Conservation (phyloP, 2,329 filamentous ascomycete species). For the Lecanicillium sp. region DNA sequence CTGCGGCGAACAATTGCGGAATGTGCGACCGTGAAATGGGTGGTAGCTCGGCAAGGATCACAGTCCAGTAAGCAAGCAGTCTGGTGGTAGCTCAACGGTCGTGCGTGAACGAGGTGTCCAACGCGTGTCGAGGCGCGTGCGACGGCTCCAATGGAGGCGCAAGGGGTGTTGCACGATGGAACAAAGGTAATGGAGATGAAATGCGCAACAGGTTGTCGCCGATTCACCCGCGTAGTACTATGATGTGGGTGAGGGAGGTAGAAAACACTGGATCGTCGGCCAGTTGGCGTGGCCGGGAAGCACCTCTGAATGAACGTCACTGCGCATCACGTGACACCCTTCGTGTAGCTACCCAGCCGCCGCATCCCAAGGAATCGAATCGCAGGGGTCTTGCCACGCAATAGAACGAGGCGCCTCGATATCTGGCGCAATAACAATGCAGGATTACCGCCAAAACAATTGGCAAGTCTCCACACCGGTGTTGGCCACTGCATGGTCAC, state of each 20-base stretch:
- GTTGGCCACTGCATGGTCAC: too few species aligned
- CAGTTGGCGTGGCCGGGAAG: constrained; percentile 4
- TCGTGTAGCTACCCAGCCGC: too few species aligned
- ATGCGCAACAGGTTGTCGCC: constrained; percentile 6
- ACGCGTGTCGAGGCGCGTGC: constrained; percentile 9
- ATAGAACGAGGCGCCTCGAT: neutral
- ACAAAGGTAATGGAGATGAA: constrained; percentile 6
- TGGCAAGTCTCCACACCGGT: too few species aligned
- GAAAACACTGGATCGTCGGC: constrained; percentile 6
- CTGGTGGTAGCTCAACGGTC: constrained; percentile 5
- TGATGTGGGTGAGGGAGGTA: constrained; percentile 8
- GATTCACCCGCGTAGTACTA: constrained; percentile 6
- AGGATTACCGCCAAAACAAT: too few species aligned
- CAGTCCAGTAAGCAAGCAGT: constrained; percentile 1
- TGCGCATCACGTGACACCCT: constrained; percentile 8
- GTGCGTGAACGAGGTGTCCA: constrained; percentile 5
- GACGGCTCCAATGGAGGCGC: constrained; percentile 9
- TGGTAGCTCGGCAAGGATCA: constrained; percentile 5
- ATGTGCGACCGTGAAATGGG: neutral
- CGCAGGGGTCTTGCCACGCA: too few species aligned
- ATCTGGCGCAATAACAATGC: too few species aligned
- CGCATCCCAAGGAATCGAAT: too few species aligned
- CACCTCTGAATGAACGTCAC: constrained; percentile 9
- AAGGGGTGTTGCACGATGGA: constrained; percentile 7
- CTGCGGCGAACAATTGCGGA: constrained; percentile 5